phyloP scores from a whole-genome alignment of 148 eudicot species.

The Amaranthus palmeri region DNA sequence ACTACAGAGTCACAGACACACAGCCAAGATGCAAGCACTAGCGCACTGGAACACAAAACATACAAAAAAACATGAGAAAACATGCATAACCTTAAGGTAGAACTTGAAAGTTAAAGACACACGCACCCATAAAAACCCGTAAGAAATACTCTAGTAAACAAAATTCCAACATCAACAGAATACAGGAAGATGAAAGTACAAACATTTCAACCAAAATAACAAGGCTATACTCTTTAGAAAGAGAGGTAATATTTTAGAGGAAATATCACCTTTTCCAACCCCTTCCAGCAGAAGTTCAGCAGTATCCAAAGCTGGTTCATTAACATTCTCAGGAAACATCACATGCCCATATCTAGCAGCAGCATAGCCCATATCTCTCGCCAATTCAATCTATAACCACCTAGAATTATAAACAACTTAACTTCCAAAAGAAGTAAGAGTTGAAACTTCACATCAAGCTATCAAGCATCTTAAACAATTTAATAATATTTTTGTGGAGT shows the following conservation, averaged over 20 bases:
- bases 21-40: too few relatives aligned
- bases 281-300: slow-evolving; percentile 94
- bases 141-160: not conserved
- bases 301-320: slow-evolving; percentile 84
- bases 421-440: slow-evolving; percentile 7
- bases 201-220: not conserved
- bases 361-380: slow-evolving; percentile 92
- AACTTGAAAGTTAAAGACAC: not conserved
- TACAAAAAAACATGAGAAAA: not conserved
- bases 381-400: slow-evolving; percentile 97
- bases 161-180: not conserved
- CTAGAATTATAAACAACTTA: slow-evolving; percentile 52
- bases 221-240: not conserved
- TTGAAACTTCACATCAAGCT: not conserved
- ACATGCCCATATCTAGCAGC: slow-evolving; percentile 99
- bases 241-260: not conserved
- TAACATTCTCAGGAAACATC: slow-evolving; percentile 97
- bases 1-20: too few relatives aligned
- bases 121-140: not conserved
- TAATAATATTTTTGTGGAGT: not conserved
- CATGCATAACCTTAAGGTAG: not conserved
- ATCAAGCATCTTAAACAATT: not conserved
- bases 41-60: not conserved
- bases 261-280: slow-evolving; percentile 77
- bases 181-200: not conserved